Percentiles rank a stretch among this genome's conserved stretches.
Conservation (phyloP, 306 rosid species). For the Lathyrus sativus region DNA sequence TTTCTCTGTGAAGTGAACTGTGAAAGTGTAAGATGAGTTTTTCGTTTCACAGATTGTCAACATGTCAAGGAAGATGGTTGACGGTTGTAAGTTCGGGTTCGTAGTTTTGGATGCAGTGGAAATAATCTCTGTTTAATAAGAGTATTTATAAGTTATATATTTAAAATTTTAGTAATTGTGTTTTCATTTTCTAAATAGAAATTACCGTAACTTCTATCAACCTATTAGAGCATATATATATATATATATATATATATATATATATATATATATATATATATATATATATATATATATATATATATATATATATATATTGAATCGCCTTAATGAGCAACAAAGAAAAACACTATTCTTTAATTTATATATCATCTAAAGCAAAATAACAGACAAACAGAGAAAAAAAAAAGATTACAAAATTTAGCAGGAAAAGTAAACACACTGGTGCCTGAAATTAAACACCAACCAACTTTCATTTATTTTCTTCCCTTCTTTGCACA, state of each 20-base stretch:
- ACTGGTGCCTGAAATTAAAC: not conserved
- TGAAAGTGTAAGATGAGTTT: not conserved
- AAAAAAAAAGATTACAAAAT: slow-evolving; percentile 30
- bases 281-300: too few species aligned
- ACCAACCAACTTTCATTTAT: slow-evolving; percentile 37
- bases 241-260: too few species aligned
- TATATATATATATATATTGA: too few species aligned
- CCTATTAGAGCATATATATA: too few species aligned
- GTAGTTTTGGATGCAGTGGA: not conserved
- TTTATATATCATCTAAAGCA: slow-evolving; percentile 20
- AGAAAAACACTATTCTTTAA: slow-evolving; percentile 1
- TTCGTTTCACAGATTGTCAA: not conserved
- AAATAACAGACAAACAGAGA: not conserved
- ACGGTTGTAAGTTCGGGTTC: not conserved
- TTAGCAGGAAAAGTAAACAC: not conserved
- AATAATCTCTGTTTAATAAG: not conserved
- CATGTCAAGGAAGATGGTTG: not conserved
- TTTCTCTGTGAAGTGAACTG: not conserved
- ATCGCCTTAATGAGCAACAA: too few species aligned
- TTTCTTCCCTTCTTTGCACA: slow-evolving; percentile 54
- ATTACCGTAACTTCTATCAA: too few species aligned
- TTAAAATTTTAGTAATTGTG: too few species aligned
- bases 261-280: too few species aligned
- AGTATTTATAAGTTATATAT: too few species aligned
- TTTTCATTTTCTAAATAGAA: too few species aligned